Percentiles rank a stretch among this genome's conserved stretches.
Evolutionary conservation across 2,329 filamentous ascomycete genomes (phyloP).

Genomic region (Talaromyces albobiverticillius): DNA sequence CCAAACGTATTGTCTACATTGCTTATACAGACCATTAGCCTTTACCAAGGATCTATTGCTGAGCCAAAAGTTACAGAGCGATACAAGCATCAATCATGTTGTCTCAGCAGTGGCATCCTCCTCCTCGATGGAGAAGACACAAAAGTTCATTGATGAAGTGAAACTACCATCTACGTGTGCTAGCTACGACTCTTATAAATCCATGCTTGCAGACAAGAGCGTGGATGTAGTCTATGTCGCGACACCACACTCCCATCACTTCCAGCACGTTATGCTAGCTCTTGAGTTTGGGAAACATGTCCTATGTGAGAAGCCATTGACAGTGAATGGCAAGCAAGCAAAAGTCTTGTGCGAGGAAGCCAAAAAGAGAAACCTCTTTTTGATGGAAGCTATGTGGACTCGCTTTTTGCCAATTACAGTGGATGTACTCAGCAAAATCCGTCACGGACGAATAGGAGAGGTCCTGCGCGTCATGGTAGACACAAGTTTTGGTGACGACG

Average conservation of each 20-base stretch:
- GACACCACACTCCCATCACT: conserved; percentile 89
- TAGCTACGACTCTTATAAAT: conserved; percentile 76
- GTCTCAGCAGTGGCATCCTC: conserved; percentile 80
- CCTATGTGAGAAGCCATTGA: conserved; percentile 86
- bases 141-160: conserved; percentile 68
- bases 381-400: conserved; percentile 90
- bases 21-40: not conserved
- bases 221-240: conserved; percentile 86
- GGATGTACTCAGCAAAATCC: conserved; percentile 56
- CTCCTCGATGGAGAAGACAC: conserved; percentile 65
- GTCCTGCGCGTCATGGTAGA: conserved; percentile 58
- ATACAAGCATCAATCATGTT: conserved; percentile 70
- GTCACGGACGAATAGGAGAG: conserved; percentile 59
- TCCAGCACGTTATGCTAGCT: conserved; percentile 83
- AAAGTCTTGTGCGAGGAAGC: conserved; percentile 70
- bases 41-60: conserved; percentile 62
- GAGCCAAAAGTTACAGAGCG: conserved; percentile 66
- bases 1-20: not conserved
- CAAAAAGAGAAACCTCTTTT: conserved; percentile 67
- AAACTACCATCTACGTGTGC: conserved; percentile 67
- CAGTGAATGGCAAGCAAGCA: conserved; percentile 75
- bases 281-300: conserved; percentile 82
- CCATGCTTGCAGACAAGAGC: conserved; percentile 72
- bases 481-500: conserved; percentile 61
- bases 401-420: conserved; percentile 81